These are phyloP conservation scores for Phylloporus sp. DNA, from an alignment of 1,284 basidiomycete genomes.

Conservation along the genomic window DNA sequence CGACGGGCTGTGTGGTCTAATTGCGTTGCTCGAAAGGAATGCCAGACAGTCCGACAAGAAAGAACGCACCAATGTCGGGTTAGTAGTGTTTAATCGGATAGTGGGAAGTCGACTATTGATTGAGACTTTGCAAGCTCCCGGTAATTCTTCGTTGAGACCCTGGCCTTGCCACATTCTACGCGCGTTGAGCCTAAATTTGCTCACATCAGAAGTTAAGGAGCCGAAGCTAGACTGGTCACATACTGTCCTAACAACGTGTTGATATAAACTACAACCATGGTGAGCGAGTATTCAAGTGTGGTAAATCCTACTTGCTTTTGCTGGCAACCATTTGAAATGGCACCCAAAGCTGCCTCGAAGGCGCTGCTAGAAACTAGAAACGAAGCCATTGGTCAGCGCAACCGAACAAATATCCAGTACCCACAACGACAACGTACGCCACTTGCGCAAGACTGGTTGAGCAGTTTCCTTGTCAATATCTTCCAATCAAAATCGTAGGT, in stretches of 20 bases:
- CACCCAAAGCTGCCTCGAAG: slow-evolving; percentile 45
- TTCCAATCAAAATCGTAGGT: background rate
- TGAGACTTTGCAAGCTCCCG: slow-evolving; percentile 8
- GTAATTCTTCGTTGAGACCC: slow-evolving; percentile 48
- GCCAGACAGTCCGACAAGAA: background rate
- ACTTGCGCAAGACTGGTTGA: slow-evolving; percentile 35
- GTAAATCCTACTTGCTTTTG: slow-evolving; percentile 39
- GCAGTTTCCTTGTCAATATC: background rate
- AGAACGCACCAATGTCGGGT: slow-evolving; percentile 29
- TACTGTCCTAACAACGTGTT: slow-evolving; percentile 41
- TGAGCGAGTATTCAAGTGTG: background rate
- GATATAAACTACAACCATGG: slow-evolving; percentile 35
- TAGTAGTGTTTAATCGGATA: slow-evolving; percentile 25
- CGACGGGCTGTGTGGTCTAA: slow-evolving; percentile 31
- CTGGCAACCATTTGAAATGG: slow-evolving; percentile 45
- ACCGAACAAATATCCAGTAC: slow-evolving; percentile 13
- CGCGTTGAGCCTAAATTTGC: slow-evolving; percentile 41
- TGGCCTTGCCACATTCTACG: slow-evolving; percentile 41
- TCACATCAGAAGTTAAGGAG: slow-evolving; percentile 9
- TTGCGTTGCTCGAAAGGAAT: background rate
- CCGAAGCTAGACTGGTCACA: slow-evolving; percentile 3
- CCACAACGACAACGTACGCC: slow-evolving; percentile 33
- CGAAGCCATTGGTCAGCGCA: background rate
- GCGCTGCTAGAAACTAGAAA: slow-evolving; percentile 43
- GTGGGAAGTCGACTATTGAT: slow-evolving; percentile 8